Percentiles rank a stretch among this genome's conserved stretches.
Conservation (phyloP, 2,329 filamentous ascomycete genomes). For the Alternaria infectoria region DNA sequence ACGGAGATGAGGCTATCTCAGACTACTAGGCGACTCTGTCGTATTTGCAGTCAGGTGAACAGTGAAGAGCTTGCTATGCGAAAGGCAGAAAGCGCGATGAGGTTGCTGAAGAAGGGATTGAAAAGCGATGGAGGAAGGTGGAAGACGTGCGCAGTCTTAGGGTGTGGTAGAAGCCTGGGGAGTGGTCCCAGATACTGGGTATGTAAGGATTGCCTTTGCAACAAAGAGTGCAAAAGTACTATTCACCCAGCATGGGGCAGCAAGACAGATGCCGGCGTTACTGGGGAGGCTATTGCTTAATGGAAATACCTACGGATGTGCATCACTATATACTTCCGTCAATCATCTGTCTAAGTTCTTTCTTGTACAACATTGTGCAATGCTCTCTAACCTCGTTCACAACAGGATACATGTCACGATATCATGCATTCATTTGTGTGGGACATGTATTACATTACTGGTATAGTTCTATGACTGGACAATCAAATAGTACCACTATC, state of each 20-base stretch:
- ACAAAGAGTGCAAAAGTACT: slow-evolving; percentile 19
- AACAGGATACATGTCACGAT: neutral
- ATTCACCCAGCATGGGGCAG: slow-evolving; percentile 18
- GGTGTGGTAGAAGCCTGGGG: slow-evolving; percentile 17
- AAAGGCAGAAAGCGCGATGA: slow-evolving; percentile 15
- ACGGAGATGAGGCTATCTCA: neutral
- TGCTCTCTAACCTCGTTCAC: neutral
- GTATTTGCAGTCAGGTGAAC: slow-evolving; percentile 13
- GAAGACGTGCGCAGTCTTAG: slow-evolving; percentile 12
- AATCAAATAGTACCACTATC: neutral
- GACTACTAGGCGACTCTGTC: slow-evolving; percentile 15
- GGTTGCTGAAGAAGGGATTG: slow-evolving; percentile 19
- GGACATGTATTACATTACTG: neutral
- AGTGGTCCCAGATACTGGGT: slow-evolving; percentile 36
- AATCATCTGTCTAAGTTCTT: neutral
- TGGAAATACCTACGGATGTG: neutral
- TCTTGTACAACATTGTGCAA: neutral
- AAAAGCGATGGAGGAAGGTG: slow-evolving; percentile 9
- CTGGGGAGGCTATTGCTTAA: neutral
- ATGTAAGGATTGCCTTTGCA: slow-evolving; percentile 11
- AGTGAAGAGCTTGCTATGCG: slow-evolving; percentile 11
- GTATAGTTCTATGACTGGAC: neutral
- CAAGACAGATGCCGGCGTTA: neutral
- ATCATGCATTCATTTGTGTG: neutral
- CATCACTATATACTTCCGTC: neutral